These are phyloP conservation scores for Corinectria fuckeliana DNA, from an alignment of 2,329 filamentous ascomycete genomes.

Conservation along the genomic window DNA sequence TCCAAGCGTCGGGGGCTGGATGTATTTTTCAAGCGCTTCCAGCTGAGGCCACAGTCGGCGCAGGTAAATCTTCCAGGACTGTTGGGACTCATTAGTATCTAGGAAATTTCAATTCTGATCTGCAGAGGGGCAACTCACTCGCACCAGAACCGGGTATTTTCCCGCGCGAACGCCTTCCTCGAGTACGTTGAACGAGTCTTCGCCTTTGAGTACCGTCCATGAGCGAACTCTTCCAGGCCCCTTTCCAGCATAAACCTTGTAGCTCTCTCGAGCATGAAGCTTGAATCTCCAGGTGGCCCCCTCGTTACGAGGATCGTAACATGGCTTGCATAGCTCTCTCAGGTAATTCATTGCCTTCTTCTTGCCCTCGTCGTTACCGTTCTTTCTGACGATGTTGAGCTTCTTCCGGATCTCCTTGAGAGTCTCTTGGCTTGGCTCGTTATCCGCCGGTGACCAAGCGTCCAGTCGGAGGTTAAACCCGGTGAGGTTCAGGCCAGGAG, in stretches of 20 bases:
- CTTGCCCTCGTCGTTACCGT: conserved; percentile 10
- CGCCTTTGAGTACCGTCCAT: conserved; percentile 25
- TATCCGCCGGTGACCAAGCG: conserved; percentile 22
- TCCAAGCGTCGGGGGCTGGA: background rate
- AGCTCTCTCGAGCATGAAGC: conserved; percentile 15
- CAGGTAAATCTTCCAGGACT: conserved; percentile 36
- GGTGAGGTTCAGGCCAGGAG: conserved; percentile 6
- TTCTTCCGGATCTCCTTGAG: conserved; percentile 17
- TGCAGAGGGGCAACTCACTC: conserved; percentile 22
- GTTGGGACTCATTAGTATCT: conserved; percentile 1
- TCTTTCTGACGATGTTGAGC: background rate
- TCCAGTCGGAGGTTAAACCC: conserved; percentile 25
- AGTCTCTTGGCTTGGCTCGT: conserved; percentile 7
- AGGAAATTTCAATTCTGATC: background rate
- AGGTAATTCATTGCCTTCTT: conserved; percentile 2
- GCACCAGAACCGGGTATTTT: conserved; percentile 26
- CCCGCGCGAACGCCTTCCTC: conserved; percentile 11
- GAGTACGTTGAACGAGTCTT: conserved; percentile 14
- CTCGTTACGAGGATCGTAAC: conserved; percentile 8
- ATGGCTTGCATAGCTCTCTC: conserved; percentile 7
- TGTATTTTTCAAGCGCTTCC: conserved; percentile 16
- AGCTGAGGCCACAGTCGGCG: conserved; percentile 29
- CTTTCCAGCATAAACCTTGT: conserved; percentile 18
- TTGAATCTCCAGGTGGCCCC: conserved; percentile 26
- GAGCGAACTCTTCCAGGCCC: conserved; percentile 15